Evolutionary conservation across 2,329 filamentous ascomycete genomes (phyloP), one percentile per base, ranked within the genome.

Genomic region (Fusarium liriodendri): DNA sequence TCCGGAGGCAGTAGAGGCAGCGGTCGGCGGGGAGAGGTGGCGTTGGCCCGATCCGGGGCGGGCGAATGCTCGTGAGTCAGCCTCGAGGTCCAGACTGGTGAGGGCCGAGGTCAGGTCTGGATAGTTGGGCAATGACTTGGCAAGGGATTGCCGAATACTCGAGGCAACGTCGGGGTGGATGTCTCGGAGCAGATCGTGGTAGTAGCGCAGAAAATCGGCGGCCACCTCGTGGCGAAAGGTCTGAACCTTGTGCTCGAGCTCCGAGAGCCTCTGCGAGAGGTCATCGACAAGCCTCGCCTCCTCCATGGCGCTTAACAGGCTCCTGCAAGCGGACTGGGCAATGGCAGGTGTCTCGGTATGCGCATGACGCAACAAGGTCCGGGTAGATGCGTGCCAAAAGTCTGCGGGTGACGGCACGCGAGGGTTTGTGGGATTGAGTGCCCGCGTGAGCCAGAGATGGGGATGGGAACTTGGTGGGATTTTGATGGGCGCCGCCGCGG

Each of bases 181-280:
- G 74, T 86, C 80, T 75, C 83, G 83, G 76, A 92, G 82, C 66
- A 89, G 81, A 59, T 85, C 81, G 65, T 85, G 84, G 71, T 87
- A 87, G 81, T 90, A 88, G 73, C 84, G 85, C 66, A 86, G 83
- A 77, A 91, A 92, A 76, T 91, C 88, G 72, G 84, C 80, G 61
- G 87, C 85, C 85, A 91, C 87, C 72, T 89, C 87, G 78, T 85
- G 86, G 74, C 87, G 88, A 82, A 89, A 90, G 69, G 85, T 83
- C 69, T 83, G 85, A 77, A 92, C 88, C 79, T 87, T 88, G 79
- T 84, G 82, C 77, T 92, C 88, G 62, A 91, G 87, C 76, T 90
- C 85, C 77, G 81, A 82, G 73, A 89, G 87, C 84, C 87, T 89
- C 76, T 81, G 82, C 75, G 87, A 84, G 79, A 91, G 85, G 80